Base-by-base conservation (phyloP, 2,329 filamentous ascomycete genomes). In the Chalaropsis ovoidea region DNA sequence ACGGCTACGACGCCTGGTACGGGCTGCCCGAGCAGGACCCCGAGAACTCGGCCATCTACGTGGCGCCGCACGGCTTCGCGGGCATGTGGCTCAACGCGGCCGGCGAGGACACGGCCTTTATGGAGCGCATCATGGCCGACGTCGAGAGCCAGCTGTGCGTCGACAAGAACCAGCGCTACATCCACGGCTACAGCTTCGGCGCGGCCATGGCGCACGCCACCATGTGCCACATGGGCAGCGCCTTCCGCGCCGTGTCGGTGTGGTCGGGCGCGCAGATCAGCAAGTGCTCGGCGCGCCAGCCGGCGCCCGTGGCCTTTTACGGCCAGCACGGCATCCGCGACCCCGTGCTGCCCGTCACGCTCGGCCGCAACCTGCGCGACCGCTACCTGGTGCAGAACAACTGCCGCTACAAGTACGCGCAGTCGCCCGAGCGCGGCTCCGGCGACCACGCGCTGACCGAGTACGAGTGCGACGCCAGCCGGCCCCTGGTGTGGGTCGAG, bases 141-240 rank as follows among this genome's bases (percentile, higher is more conserved):
- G 70, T 78, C 39, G 73, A 77, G 67, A 68, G 70, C 5, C 72
- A 75, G 31, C 74, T 79, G 49, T 80, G 78, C 67, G 70, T 80
- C 35, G 73, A 80, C 67, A 71, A 75, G 66, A 71, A 70, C 54
- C 73, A 74, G 63, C 72, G 76, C 65, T 80, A 78, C 70, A 72
- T 76, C 31, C 76, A 76, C 1, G 77, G 76, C 45, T 78, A 76
- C 70, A 76, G 74, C 68, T 78, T 76, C 70, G 77, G 77, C 43
- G 76, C 72, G 15, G 73, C 74, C 64, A 78, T 79, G 75, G 73
- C 73, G 0, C 77, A 74, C 68, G 71, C 74, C 3, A 69, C 78
- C 17, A 76, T 76, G 2, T 79, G 77, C 68, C 72, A 75, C 4
- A 74, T 74, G 11, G 72, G 75, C 13, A 67, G 67, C 24, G 65